Base-by-base conservation (phyloP, 2,329 filamentous ascomycete genomes). In the Metarhizium anisopliae region DNA sequence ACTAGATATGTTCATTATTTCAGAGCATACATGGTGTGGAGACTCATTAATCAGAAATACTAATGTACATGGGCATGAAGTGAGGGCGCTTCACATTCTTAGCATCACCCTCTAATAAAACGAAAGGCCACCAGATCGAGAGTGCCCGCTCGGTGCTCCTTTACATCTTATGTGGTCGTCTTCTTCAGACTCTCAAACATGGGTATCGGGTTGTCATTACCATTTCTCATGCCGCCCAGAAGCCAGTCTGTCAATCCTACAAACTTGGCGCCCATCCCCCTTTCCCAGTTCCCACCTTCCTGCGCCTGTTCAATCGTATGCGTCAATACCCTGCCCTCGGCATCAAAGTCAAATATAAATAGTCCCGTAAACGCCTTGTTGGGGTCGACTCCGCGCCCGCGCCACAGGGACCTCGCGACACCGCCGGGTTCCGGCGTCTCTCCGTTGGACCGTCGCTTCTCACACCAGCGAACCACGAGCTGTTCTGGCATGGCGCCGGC, bases 261-360 rank as follows among this genome's bases (percentile, higher is more conserved):
- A 20, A 99, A 88, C 66, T 86, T 89, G 25, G 89, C 86, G 30
- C 89, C 83, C n/a, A 86, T 75, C 16, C 84, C 91, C 59, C 83
- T 84, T 64, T 96, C 92, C 84, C 87, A 95, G 58, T 90, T 84
- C 43, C 86, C 83, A 16, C 86, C 85, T 64, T 94, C 86, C 64
- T 96, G 88, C 1, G 89, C 88, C 72, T 95, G 89, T 72, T 99
- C 94, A 65, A 99, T 97, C 0, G 90, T 95, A 70, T 97, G 94
- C 62, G 84, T 90, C 51, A 88, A 72, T 40, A 99, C 84, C 60
- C 90, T 80, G 1, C 94, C 94, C 64, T 95, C 82, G 50, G 84
- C 79, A 66, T 97, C 94, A 68, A 99, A 99, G 61, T 95, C 90
- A 69, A 99, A 99, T 57, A 96, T 86, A 71, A 97, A 99, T 11